Evolutionary conservation across 2,329 filamentous ascomycete genomes (phyloP), one percentile per base, ranked within the genome.

Genomic region (Immersiporthe knoxdaviesiana): DNA sequence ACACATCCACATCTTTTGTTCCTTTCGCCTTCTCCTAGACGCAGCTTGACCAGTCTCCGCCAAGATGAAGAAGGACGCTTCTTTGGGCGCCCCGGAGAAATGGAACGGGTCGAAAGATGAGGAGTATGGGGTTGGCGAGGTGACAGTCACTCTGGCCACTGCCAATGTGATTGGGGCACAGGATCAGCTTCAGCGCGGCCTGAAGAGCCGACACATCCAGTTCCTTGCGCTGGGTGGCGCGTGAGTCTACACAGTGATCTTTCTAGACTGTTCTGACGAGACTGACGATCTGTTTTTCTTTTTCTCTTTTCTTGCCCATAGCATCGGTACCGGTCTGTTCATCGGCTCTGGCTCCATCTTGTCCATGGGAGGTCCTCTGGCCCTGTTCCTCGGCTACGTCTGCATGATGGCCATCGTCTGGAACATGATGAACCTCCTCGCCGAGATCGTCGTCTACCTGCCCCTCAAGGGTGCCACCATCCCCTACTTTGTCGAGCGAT

Each of bases 401-500:
- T 90, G 91, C 72, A 85, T 94, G 75, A 92, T 91, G 65, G 83
- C 87, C 21, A 86, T 94, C 70, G 87, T 96, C 60, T 95, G 87
- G 82, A 90, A 89, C 6, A 89, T 94, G 79, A 94, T 95, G 90
- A 84, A 85, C 63, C 85, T 84, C 54, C 81, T 91, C 41, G 88
- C 87, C 63, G 89, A 97, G 80, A 91, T 96, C 85, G 90, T 92
- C 12, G 90, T 92, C 14, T 93, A 90, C 74, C 89, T 94, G 37
- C 93, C 93, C 7, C 88, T 94, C 47, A 84, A 90, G 27, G 92
- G 91, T 69, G 90, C 91, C 54, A 94, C 94, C 77, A 92, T 91
- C 39, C 85, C 89, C 56, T 95, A 94, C 75, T 91, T 92, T n/a
- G 86, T 88, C 47, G 69, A 71, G 56, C 90, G 92, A 30, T 93